Evolutionary conservation across 495 filamentous ascomycete species (phyloP).

Genomic region (Aspergillus asperescens): DNA sequence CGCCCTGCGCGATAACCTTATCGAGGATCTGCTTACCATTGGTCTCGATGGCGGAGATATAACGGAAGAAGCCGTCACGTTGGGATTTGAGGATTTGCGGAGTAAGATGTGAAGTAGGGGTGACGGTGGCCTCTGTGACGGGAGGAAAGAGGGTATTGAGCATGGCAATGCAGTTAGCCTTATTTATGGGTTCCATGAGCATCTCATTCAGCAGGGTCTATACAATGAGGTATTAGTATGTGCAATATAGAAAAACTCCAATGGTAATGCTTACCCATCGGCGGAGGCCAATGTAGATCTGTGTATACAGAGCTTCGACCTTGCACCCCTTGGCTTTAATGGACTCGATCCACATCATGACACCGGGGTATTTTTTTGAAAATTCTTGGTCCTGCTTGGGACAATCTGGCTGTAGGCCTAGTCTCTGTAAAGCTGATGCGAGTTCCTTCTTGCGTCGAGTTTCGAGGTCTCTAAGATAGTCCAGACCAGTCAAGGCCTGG

Average conservation of each 20-base stretch:
- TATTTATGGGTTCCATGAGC: conserved; percentile 58
- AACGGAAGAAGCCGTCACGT: conserved; percentile 61
- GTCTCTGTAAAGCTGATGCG: conserved; percentile 36
- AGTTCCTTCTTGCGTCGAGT: conserved; percentile 59
- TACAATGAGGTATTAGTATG: conserved; percentile 16
- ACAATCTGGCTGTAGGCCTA: conserved; percentile 41
- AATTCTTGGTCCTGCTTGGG: conserved; percentile 36
- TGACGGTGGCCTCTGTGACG: conserved; percentile 38
- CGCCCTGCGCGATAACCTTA: conserved; percentile 50
- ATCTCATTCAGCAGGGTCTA: conserved; percentile 69
- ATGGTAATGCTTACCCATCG: conserved; percentile 55
- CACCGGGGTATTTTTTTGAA: conserved; percentile 43
- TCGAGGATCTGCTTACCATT: conserved; percentile 53
- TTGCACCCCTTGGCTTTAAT: conserved; percentile 52
- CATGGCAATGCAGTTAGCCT: conserved; percentile 67
- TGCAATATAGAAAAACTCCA: not conserved
- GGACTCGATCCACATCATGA: conserved; percentile 49
- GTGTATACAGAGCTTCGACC: conserved; percentile 58
- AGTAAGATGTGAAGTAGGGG: conserved; percentile 53
- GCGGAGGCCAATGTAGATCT: conserved; percentile 61
- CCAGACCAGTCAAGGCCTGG: conserved; percentile 64
- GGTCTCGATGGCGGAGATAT: conserved; percentile 56
- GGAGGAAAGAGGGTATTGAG: conserved; percentile 73
- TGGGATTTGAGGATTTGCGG: conserved; percentile 50
- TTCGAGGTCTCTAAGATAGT: conserved; percentile 68